phyloP scores from a whole-genome alignment of 106 monocot genomes.

The Narthecium ossifragum region DNA sequence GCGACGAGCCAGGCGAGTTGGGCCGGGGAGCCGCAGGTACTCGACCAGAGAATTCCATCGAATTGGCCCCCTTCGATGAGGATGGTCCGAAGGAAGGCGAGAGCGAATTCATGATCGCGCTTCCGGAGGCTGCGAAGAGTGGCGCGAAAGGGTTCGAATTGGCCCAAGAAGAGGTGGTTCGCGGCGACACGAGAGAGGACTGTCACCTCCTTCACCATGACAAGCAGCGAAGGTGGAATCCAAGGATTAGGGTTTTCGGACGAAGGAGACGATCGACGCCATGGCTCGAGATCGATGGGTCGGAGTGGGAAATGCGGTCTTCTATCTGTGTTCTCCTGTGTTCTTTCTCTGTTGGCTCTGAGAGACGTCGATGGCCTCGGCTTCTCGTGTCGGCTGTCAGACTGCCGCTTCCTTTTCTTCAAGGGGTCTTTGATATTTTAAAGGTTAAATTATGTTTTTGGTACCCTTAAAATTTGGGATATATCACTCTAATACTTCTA shows the following conservation, averaged over 20 bases:
- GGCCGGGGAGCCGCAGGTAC: constrained; percentile 45
- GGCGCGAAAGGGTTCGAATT: constrained; percentile 83
- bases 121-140: constrained; percentile 60
- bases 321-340: too few relatives aligned
- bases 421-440: too few relatives aligned
- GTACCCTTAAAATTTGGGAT: too few relatives aligned
- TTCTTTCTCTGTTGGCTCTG: too few relatives aligned
- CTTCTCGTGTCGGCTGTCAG: too few relatives aligned
- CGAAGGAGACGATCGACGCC: constrained; percentile 2
- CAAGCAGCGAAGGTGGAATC: not conserved
- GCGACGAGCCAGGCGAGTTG: constrained; percentile 73
- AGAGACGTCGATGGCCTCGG: too few relatives aligned
- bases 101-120: constrained; percentile 54
- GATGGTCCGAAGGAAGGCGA: constrained; percentile 43
- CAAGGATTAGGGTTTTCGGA: constrained; percentile 2
- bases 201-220: constrained; percentile 60
- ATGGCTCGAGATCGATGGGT: too few relatives aligned
- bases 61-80: constrained; percentile 59
- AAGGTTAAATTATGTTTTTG: too few relatives aligned
- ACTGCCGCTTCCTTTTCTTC: too few relatives aligned
- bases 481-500: too few relatives aligned
- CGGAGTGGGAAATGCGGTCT: too few relatives aligned
- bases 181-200: constrained; percentile 67
- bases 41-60: constrained; percentile 64
- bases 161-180: constrained; percentile 88